Base-by-base conservation (phyloP, 148 eudicot genomes). In the Fagopyrum homotropicum region DNA sequence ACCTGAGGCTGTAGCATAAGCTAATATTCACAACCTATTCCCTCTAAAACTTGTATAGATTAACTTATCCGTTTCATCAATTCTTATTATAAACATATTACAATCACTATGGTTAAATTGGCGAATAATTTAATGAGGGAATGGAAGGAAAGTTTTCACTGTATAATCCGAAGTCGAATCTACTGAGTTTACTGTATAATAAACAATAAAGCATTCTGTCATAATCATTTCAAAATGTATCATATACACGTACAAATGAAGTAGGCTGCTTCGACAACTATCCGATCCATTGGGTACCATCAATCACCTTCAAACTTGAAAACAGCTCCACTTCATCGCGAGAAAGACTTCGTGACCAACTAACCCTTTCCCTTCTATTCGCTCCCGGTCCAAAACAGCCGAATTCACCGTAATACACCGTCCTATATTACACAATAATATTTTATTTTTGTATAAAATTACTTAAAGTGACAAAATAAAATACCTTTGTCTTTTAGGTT, bases 391-490 rank as follows among this genome's bases (percentile, higher is more conserved):
- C 74, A 30, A 72, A 72, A 49, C 74, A 72, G 0, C 14, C 55
- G 43, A 15, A 72, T 26, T 72, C 74, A 8, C 74, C 74, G 22
- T 72, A 72, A 26, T 72, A 72, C 54, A 49, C 74, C 35, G 74
- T 72, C 35, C 74, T 72, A 49, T 7, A 43, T 40, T 17, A 69
- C 72, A 69, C n/a, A 14, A 4, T 6, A 15, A 55, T 5, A 15
- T 15, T n/a, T 55, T 54, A 54, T 14, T 35, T 35, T 1, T 26
- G 9, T n/a, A 16, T 9, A 70, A 19, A 44, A 45, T 66, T 16
- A 22, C 26, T 22, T 22, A 22, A 22, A 22, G 26, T 9, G 30
- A 9, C 4, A 19, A 4, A 6, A 66, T 66, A 66, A 47, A 26
- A 19, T 17, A 72, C 74, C 74, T 72, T 22, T 40, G 74, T 12